Conservation (phyloP, 345 rosid genomes). For the Camelina sativa region DNA sequence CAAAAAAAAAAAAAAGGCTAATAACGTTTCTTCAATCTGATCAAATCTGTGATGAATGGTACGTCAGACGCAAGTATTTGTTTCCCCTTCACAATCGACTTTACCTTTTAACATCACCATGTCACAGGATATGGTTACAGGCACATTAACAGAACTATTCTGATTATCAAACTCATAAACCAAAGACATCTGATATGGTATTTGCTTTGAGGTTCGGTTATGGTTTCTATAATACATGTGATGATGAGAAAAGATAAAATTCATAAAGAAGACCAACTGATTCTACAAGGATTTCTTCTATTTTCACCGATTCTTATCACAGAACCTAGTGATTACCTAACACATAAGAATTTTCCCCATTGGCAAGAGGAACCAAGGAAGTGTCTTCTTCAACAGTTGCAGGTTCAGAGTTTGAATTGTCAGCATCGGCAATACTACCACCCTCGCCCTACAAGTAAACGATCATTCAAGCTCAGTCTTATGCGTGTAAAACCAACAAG, state of each 20-base stretch:
- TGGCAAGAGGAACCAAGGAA: constrained; percentile 33
- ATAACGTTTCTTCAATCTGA: background rate
- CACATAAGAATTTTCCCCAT: constrained; percentile 29
- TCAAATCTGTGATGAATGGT: background rate
- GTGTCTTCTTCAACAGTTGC: constrained; percentile 17
- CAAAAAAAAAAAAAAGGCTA: no score
- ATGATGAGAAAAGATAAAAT: constrained; percentile 19
- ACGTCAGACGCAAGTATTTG: background rate
- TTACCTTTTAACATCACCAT: background rate
- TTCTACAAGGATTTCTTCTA: constrained; percentile 34
- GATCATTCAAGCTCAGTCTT: background rate
- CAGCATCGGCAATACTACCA: constrained; percentile 26
- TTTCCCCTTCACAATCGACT: background rate
- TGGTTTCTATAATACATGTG: constrained; percentile 42
- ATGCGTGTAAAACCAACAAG: background rate
- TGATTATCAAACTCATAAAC: constrained; percentile 23
- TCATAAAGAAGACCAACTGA: constrained; percentile 19
- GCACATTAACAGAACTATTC: background rate
- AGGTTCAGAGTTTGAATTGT: constrained; percentile 27
- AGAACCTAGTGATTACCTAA: constrained; percentile 36
- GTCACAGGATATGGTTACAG: background rate
- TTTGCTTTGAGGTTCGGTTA: constrained; percentile 33
- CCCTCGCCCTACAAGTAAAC: constrained; percentile 36
- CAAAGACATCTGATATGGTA: constrained; percentile 31
- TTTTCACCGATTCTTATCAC: constrained; percentile 30